Evolutionary conservation across 2,329 filamentous ascomycete species (phyloP).

Genomic region (Thelonectria blattea): DNA sequence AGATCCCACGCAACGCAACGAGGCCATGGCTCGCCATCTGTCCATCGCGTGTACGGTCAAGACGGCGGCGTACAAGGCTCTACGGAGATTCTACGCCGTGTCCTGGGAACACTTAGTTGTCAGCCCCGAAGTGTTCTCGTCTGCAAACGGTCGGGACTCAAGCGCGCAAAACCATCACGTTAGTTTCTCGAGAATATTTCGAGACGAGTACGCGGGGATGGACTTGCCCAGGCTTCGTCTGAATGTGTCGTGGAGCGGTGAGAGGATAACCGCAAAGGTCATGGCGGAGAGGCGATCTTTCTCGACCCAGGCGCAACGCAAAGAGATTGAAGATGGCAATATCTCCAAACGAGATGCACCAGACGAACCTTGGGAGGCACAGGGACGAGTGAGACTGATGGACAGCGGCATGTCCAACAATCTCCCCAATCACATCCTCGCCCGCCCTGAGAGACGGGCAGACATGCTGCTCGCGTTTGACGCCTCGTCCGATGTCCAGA

Average conservation of each 20-base stretch:
- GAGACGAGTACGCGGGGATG: background rate
- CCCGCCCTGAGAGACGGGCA: constrained; percentile 20
- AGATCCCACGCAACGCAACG: constrained; percentile 3
- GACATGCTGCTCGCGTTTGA: constrained; percentile 32
- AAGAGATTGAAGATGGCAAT: background rate
- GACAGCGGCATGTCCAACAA: constrained; percentile 36
- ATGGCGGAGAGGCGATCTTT: constrained; percentile 3
- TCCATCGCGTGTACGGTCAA: constrained; percentile 4
- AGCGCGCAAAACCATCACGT: background rate
- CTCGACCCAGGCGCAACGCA: background rate
- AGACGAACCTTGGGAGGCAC: constrained; percentile 25
- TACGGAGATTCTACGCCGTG: background rate
- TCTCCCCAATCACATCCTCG: constrained; percentile 29
- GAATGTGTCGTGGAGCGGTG: constrained; percentile 8
- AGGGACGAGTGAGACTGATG: constrained; percentile 29
- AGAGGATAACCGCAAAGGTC: constrained; percentile 10
- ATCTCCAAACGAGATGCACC: fast-evolving
- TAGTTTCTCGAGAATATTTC: constrained; percentile 4
- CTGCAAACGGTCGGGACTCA: background rate
- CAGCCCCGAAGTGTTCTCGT: background rate
- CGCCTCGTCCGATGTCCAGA: constrained; percentile 30
- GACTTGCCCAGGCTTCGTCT: constrained; percentile 3
- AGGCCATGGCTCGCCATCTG: background rate
- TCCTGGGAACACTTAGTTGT: constrained; percentile 12
- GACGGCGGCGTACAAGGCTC: constrained; percentile 4